Percentiles rank a stretch among this genome's conserved stretches.
Evolutionary conservation across 2,329 filamentous ascomycete species (phyloP).

Genomic region (Echinosphaeria canescens): DNA sequence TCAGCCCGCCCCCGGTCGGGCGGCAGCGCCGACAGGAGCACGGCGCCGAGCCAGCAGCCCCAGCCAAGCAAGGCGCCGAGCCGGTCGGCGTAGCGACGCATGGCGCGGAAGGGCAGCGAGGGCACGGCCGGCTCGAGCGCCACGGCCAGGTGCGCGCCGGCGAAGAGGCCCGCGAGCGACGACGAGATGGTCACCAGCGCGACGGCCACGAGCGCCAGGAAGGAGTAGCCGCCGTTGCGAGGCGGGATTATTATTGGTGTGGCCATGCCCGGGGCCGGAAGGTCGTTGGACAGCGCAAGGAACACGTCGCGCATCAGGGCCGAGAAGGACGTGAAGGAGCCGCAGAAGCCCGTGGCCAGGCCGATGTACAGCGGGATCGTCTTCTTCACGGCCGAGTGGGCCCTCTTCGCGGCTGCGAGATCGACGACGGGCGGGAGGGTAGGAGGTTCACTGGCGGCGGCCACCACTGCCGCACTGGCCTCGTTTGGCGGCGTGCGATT

Average conservation of each 20-base stretch:
- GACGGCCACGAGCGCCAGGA: slow-evolving; percentile 62
- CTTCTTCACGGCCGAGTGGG: slow-evolving; percentile 49
- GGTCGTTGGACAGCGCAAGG: slow-evolving; percentile 55
- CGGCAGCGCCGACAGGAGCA: slow-evolving; percentile 51
- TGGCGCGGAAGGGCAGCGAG: slow-evolving; percentile 31
- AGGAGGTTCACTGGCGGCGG: no score
- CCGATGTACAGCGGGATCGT: slow-evolving; percentile 72
- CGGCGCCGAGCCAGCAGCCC: slow-evolving; percentile 58
- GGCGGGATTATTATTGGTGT: no score
- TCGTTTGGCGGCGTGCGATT: not conserved
- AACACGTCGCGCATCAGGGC: slow-evolving; percentile 67
- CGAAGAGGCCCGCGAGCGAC: slow-evolving; percentile 43
- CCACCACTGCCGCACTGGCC: no score
- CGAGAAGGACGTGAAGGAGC: slow-evolving; percentile 65
- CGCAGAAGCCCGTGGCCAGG: slow-evolving; percentile 47
- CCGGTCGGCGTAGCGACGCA: slow-evolving; percentile 40
- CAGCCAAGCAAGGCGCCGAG: slow-evolving; percentile 40
- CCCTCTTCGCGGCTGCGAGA: slow-evolving; percentile 25
- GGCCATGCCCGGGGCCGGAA: slow-evolving; percentile 27
- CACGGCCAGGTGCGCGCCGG: slow-evolving; percentile 57
- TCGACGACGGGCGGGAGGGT: no score
- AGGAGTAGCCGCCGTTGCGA: slow-evolving; percentile 56
- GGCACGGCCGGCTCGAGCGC: slow-evolving; percentile 35
- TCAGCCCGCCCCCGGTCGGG: no score
- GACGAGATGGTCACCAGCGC: slow-evolving; percentile 51